Conservation (phyloP, 2,329 filamentous ascomycete species). For the Thielaviopsis cerberus region DNA sequence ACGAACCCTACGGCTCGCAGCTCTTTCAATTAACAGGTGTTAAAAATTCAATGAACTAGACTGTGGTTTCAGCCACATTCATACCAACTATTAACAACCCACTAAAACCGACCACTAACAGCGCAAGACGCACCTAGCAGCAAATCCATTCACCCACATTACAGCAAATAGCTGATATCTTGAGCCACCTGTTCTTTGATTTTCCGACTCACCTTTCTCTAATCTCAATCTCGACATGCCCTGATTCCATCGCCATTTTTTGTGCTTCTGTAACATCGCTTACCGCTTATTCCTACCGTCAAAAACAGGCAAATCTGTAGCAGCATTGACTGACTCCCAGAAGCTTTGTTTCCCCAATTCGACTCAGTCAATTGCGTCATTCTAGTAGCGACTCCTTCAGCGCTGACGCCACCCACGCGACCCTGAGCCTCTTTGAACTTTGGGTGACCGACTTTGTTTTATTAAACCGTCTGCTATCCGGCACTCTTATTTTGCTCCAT, state of each 20-base stretch:
- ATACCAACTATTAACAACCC: background rate
- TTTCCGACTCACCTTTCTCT: background rate
- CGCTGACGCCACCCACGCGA: conserved; percentile 1
- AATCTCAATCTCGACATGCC: background rate
- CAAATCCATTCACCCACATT: no score
- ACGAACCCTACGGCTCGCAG: no score
- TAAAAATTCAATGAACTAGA: no score
- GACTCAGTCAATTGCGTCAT: conserved; percentile 10
- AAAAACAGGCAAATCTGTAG: background rate
- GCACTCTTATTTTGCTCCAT: background rate
- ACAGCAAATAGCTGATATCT: background rate
- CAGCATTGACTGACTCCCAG: background rate
- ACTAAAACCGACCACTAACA: no score
- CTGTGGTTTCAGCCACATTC: no score
- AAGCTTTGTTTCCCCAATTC: background rate
- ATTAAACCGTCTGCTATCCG: background rate
- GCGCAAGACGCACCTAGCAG: no score
- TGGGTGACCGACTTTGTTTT: background rate
- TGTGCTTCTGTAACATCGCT: background rate
- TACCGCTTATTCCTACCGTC: background rate
- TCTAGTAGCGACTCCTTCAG: conserved; percentile 3
- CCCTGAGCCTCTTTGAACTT: background rate
- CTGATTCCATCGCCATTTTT: background rate
- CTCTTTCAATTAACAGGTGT: no score
- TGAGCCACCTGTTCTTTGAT: background rate